phyloP scores from a whole-genome alignment of 129 eudicot species.

The Chrysanthemum lavandulifolium region DNA sequence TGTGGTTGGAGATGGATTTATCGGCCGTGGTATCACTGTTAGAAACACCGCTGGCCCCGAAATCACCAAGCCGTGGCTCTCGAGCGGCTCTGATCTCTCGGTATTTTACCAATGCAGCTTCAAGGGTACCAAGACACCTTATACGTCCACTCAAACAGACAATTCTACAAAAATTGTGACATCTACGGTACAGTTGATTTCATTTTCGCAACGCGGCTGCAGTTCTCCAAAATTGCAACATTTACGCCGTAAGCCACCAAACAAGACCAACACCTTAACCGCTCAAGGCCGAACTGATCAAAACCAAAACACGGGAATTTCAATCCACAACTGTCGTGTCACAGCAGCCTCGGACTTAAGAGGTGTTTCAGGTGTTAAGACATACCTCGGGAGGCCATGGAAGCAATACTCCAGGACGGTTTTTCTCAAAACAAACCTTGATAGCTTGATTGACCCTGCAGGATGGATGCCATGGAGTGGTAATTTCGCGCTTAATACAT shows the following conservation, averaged over 20 bases:
- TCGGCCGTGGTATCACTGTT: conserved; percentile 48
- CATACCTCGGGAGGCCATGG: conserved; percentile 70
- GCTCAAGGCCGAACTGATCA: conserved; percentile 58
- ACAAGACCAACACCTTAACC: conserved; percentile 45
- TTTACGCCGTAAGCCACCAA: conserved; percentile 49
- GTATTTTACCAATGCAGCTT: conserved; percentile 58
- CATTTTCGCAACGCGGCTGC: conserved; percentile 56
- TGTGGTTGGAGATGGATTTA: conserved; percentile 49
- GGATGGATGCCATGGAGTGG: conserved; percentile 69
- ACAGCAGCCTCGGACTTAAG: conserved; percentile 41
- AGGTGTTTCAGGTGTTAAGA: conserved; percentile 34
- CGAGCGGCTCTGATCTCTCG: conserved; percentile 41
- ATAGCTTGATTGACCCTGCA: conserved; percentile 43
- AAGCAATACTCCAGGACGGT: conserved; percentile 54
- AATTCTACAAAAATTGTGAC: conserved; percentile 52
- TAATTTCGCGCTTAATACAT: conserved; percentile 38
- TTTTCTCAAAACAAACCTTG: conserved; percentile 44
- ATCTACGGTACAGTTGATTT: conserved; percentile 56
- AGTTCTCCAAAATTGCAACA: conserved; percentile 54
- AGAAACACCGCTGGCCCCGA: conserved; percentile 52
- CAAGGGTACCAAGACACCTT: conserved; percentile 67
- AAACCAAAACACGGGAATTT: conserved; percentile 60
- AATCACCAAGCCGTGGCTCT: conserved; percentile 64
- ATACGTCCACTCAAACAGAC: conserved; percentile 43
- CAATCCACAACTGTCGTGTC: conserved; percentile 51